These are phyloP conservation scores for Penicillium freii DNA, from an alignment of 2,329 filamentous ascomycete genomes.

Conservation along the genomic window DNA sequence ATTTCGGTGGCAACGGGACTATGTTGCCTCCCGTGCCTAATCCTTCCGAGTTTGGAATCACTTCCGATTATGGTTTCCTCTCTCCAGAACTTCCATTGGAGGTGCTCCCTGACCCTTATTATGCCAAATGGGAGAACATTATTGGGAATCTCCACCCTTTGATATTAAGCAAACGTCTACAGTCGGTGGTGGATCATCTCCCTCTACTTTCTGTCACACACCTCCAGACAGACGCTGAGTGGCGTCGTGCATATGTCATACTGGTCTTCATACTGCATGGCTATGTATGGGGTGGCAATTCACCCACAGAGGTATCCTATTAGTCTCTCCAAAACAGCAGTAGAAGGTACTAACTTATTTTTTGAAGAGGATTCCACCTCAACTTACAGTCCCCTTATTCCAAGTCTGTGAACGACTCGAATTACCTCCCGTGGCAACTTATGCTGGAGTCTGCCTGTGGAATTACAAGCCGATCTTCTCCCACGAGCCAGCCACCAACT, in stretches of 20 bases:
- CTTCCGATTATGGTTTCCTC: constrained; percentile 73
- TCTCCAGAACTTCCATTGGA: constrained; percentile 77
- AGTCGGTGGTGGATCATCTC: constrained; percentile 73
- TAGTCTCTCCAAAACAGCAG: background rate
- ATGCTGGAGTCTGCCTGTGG: constrained; percentile 89
- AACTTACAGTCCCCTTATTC: constrained; percentile 80
- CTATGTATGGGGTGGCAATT: constrained; percentile 84
- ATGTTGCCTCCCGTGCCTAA: constrained; percentile 49
- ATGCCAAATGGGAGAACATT: constrained; percentile 90
- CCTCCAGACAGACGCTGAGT: constrained; percentile 81
- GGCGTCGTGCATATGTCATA: constrained; percentile 80
- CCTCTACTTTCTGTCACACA: constrained; percentile 80
- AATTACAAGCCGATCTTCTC: constrained; percentile 92
- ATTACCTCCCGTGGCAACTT: constrained; percentile 88
- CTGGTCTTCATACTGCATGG: constrained; percentile 77
- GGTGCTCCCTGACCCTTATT: constrained; percentile 82
- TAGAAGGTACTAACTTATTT: constrained; percentile 4
- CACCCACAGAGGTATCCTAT: constrained; percentile 63
- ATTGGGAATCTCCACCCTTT: constrained; percentile 81
- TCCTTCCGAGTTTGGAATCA: constrained; percentile 71
- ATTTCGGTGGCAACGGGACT: background rate
- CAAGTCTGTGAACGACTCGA: constrained; percentile 75
- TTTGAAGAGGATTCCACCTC: constrained; percentile 64
- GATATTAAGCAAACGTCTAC: constrained; percentile 79
- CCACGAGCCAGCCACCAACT: constrained; percentile 74